Evolutionary conservation across 2,329 filamentous ascomycete genomes (phyloP).

Genomic region (Leptodontidium sp.): DNA sequence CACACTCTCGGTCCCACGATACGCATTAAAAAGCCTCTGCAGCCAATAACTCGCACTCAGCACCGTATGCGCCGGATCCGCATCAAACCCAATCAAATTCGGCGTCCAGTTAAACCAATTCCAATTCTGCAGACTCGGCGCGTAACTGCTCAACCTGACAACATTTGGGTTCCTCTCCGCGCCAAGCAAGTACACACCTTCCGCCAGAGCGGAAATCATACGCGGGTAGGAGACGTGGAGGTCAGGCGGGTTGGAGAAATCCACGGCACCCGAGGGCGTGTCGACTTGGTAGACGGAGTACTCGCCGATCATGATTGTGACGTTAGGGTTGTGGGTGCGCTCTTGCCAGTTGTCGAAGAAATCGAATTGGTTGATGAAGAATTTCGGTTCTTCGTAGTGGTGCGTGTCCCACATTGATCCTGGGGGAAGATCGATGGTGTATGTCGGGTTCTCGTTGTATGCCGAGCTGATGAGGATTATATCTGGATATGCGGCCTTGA

Average conservation of each 20-base stretch:
- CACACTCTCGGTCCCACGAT: constrained; percentile 38
- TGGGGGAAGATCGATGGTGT: constrained; percentile 47
- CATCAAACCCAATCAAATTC: constrained; percentile 39
- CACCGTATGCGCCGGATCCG: constrained; percentile 36
- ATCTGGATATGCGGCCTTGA: constrained; percentile 49
- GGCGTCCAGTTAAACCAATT: constrained; percentile 44
- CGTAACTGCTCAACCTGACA: constrained; percentile 49
- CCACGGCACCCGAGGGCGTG: constrained; percentile 23
- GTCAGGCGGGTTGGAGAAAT: constrained; percentile 32
- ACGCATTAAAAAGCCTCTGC: constrained; percentile 41
- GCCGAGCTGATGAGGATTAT: constrained; percentile 48
- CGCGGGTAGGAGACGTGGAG: constrained; percentile 36
- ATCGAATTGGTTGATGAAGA: constrained; percentile 34
- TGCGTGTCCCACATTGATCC: constrained; percentile 37
- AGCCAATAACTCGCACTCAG: constrained; percentile 40
- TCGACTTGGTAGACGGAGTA: constrained; percentile 37
- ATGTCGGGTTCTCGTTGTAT: constrained; percentile 33
- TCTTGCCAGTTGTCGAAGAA: constrained; percentile 36
- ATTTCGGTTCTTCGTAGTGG: constrained; percentile 32
- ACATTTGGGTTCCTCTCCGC: constrained; percentile 48
- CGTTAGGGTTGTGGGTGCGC: constrained; percentile 33
- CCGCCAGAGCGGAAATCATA: constrained; percentile 35
- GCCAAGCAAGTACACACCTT: constrained; percentile 39
- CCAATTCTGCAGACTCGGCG: constrained; percentile 49
- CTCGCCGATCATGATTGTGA: constrained; percentile 38